Percentiles rank a stretch among this genome's conserved stretches.
Conservation (phyloP, 2,329 filamentous ascomycete species). For the Periglandula ipomoeae region DNA sequence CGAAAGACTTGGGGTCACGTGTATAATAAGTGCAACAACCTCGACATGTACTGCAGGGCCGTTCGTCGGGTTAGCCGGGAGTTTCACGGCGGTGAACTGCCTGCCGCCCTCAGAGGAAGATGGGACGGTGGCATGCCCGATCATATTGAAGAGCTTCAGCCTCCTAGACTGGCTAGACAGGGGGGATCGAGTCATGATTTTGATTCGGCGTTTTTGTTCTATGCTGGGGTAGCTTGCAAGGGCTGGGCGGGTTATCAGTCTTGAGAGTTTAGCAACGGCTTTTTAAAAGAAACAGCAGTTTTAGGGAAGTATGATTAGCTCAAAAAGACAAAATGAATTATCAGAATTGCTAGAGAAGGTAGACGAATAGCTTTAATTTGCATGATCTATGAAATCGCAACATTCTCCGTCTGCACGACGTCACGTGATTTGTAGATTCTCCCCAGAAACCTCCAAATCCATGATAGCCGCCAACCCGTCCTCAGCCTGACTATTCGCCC, state of each 20-base stretch:
- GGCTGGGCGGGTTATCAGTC: constrained; percentile 4
- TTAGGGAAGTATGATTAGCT: no score
- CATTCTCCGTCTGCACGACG: background rate
- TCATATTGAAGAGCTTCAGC: constrained; percentile 14
- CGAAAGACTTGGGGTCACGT: background rate
- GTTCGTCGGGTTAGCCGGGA: background rate
- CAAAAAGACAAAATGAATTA: no score
- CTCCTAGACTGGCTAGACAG: background rate
- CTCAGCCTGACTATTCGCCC: background rate
- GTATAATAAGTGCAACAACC: constrained; percentile 9
- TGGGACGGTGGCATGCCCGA: constrained; percentile 12
- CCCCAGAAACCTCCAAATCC: background rate
- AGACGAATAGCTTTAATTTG: background rate
- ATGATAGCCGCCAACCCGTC: background rate
- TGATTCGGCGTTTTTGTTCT: background rate
- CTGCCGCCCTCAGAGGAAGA: background rate
- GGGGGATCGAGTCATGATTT: constrained; percentile 4
- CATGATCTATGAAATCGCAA: background rate
- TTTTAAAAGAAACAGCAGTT: no score
- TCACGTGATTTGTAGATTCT: constrained; percentile 17
- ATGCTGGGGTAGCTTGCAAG: constrained; percentile 4
- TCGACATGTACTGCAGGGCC: constrained; percentile 14
- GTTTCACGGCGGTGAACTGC: background rate
- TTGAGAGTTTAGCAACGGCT: no score
- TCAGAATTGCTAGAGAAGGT: background rate